Evolutionary conservation across 495 filamentous ascomycete species (phyloP), one percentile per base, ranked within the genome.

Genomic region (Daldinia loculata): DNA sequence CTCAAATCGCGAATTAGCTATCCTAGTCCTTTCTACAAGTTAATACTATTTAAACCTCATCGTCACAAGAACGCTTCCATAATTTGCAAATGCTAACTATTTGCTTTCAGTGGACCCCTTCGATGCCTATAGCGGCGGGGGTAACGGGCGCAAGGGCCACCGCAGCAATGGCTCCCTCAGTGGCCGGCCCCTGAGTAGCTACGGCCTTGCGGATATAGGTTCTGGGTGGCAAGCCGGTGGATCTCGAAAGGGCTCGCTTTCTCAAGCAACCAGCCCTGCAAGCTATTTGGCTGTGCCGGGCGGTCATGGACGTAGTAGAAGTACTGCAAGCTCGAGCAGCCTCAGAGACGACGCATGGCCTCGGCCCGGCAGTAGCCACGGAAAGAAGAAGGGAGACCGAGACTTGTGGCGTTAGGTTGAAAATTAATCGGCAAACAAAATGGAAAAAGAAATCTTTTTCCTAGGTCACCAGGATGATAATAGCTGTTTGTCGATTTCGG

Each of bases 241-340:
- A 2, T 80, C 81, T 6, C 75, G 86, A 59, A 79, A 79, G 70
- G 86, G 85, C 61, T 75, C 84, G 24, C 56, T 79, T 43, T 70
- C 83, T 26, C 80, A 85, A 26, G 91, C 92, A 2, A 93, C 93
- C 74, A 91, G 91, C 0, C 91, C 90, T 65, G 92, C 93, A 8
- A 91, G 92, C 7, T 97, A 93, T 79, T 80, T 97, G 45, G 90
- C 92, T 7, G 89, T 97, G 32, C 93, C 93, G 1, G 83, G 78
- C 52, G 60, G 71, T 9, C 74, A 68, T 15, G 67, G 50, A 8
- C 64, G 66, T 22, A 70, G 55, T 32, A 61, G 51, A 8, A 71
- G 63, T 38, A 55, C 55, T 27, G 59, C 43, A 57, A 75, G 64
- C 61, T 56, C 39, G 6, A 57, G 59, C 51, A 53, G 29, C 19